phyloP scores from a whole-genome alignment of 768 basidiomycete species.

The Phylloporus sp. region DNA sequence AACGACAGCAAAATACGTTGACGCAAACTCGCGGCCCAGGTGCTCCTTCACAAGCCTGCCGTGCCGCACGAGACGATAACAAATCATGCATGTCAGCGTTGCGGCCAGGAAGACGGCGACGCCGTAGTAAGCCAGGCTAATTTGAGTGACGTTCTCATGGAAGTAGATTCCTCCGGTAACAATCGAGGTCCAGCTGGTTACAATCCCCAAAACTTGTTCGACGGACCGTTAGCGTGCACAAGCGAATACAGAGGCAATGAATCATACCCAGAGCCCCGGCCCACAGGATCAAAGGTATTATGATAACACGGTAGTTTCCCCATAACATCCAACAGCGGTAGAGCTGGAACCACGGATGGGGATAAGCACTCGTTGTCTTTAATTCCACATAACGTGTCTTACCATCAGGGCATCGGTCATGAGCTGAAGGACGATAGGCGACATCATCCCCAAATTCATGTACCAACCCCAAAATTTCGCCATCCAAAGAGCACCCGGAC shows the following conservation, averaged over 20 bases:
- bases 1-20: slow-evolving; percentile 2
- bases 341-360: not conserved
- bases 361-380: not conserved
- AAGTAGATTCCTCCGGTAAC: not conserved
- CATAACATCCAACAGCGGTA: not conserved
- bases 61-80: slow-evolving; percentile 6
- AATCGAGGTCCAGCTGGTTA: not conserved
- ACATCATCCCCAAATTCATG: not conserved
- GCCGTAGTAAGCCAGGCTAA: slow-evolving; percentile 3
- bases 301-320: not conserved
- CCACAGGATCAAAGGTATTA: not conserved
- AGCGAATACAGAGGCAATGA: not conserved
- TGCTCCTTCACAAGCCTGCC: not conserved
- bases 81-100: slow-evolving; percentile 9
- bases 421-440: not conserved
- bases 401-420: not conserved
- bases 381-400: not conserved
- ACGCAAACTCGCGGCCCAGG: slow-evolving; percentile 5
- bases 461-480: not conserved
- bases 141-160: not conserved
- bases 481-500: not conserved
- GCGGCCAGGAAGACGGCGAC: not conserved
- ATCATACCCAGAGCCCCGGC: not conserved
- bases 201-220: not conserved
- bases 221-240: not conserved